phyloP scores from a whole-genome alignment of 1,139 yeast species.

The Nadsonia commutata region DNA sequence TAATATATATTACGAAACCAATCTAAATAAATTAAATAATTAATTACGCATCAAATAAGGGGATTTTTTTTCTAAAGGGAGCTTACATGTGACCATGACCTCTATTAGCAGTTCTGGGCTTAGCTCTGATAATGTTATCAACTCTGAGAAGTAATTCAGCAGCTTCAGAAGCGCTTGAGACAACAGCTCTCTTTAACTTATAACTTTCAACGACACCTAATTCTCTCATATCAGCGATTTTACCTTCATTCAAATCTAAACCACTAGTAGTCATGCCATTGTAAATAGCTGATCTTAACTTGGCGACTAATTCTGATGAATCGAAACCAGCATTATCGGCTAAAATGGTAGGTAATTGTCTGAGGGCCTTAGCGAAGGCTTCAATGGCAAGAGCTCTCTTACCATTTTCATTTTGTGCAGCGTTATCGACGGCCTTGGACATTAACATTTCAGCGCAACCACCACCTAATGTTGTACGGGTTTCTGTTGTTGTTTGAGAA shows the following conservation, averaged over 20 bases:
- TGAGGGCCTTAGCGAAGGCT: slow-evolving; percentile 82
- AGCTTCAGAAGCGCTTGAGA: slow-evolving; percentile 93
- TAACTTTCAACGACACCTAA: slow-evolving; percentile 84
- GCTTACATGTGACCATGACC: slow-evolving; percentile 16
- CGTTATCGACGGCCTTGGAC: slow-evolving; percentile 95
- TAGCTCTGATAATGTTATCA: slow-evolving; percentile 90
- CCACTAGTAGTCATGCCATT: slow-evolving; percentile 89
- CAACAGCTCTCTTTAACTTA: slow-evolving; percentile 86
- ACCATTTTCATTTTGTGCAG: slow-evolving; percentile 87
- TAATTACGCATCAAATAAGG: neutral
- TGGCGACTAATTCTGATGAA: slow-evolving; percentile 81
- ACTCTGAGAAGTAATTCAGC: slow-evolving; percentile 91
- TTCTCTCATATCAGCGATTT: slow-evolving; percentile 86
- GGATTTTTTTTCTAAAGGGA: neutral
- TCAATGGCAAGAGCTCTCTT: slow-evolving; percentile 91
- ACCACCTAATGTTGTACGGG: slow-evolving; percentile 94
- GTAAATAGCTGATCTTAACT: slow-evolving; percentile 82
- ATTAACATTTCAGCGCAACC: slow-evolving; percentile 97
- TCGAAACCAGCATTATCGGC: slow-evolving; percentile 98
- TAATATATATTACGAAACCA: neutral
- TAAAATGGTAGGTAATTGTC: slow-evolving; percentile 87
- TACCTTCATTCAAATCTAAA: slow-evolving; percentile 70
- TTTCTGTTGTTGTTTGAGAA: slow-evolving; percentile 87
- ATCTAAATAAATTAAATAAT: neutral
- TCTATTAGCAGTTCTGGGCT: slow-evolving; percentile 94